Evolutionary conservation across 2,329 filamentous ascomycete genomes (phyloP).

Genomic region (Setomelanomma holmii): DNA sequence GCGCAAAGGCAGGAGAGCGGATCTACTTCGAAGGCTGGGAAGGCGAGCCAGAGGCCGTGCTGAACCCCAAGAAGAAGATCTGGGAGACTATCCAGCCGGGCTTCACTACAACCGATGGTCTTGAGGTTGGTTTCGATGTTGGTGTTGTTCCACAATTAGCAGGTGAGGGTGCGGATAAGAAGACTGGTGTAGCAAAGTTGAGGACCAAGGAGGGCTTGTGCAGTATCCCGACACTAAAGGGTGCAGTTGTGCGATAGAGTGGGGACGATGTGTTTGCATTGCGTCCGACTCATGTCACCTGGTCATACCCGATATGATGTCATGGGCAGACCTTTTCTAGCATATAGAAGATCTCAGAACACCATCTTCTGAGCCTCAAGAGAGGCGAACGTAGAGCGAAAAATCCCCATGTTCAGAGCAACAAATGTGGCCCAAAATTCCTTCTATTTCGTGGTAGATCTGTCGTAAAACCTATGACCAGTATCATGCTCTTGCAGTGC

Average conservation of each 20-base stretch:
- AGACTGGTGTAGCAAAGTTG: conserved; percentile 65
- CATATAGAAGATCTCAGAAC: background rate
- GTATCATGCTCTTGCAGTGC: background rate
- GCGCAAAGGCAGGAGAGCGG: conserved; percentile 80
- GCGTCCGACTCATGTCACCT: background rate
- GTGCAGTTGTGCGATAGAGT: conserved; percentile 80
- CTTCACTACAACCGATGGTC: conserved; percentile 83
- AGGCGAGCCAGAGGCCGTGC: conserved; percentile 87
- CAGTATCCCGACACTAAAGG: conserved; percentile 80
- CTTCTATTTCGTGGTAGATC: background rate
- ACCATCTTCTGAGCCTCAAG: background rate
- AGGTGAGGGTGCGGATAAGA: conserved; percentile 68
- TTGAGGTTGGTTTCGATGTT: conserved; percentile 89
- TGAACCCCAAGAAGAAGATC: conserved; percentile 99
- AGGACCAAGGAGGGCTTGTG: conserved; percentile 83
- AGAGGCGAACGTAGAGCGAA: too few relatives aligned
- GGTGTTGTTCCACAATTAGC: conserved; percentile 76
- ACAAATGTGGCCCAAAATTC: background rate
- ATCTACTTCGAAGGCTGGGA: conserved; percentile 95
- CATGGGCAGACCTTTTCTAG: background rate
- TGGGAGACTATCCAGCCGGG: conserved; percentile 98
- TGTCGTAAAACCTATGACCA: conserved; percentile 3
- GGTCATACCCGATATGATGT: background rate
- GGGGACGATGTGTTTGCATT: background rate
- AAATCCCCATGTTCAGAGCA: background rate